Base-by-base conservation (phyloP, 2,329 filamentous ascomycete species). In the Ambrosiella beaveri region DNA sequence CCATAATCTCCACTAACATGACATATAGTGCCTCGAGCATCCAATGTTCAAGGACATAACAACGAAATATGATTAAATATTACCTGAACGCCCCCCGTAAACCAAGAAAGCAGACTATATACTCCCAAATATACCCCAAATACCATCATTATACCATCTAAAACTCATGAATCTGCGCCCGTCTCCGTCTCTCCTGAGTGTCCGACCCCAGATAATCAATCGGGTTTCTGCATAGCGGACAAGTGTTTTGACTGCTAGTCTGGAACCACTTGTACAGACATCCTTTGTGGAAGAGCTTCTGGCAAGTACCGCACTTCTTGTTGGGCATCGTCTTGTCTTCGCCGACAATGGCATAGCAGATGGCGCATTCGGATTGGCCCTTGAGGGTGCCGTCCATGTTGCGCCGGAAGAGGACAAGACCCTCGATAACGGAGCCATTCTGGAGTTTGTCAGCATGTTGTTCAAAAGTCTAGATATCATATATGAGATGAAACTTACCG, bases 221-320 rank as follows among this genome's bases (percentile, higher is more conserved):
- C 19, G 86, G 84, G 68, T 94, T 95, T 65, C 93, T 78, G 71
- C 93, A 98, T 63, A 98, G 74, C 53, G 93, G 93, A 70, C 93
- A 98, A 54, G 85, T 91, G 65, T 86, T 93, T 66, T 88, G 84
- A 69, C 88, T 94, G 68, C 89, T 95, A 65, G 79, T 91, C 75
- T 88, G 86, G 75, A 98, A 97, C 93, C 93, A 98, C 71, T 91
- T 90, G 74, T 88, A 95, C 71, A 98, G 71, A 71, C 93, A 98
- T 1, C 80, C 80, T 0, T 84, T 79, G 70, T 98, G 93, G 74
- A 97, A 98, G 57, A 86, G 74, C 70, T 98, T 91, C 75, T 89
- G 91, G 76, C 93, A 98, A 1, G 91, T 97, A 52, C 79, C 76
- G 69, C 93, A 98, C 57, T 81, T 77, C 76, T 97, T 97, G 68